Base-by-base conservation (phyloP, 1,284 basidiomycete genomes). In the Sanghuangporus baumii region DNA sequence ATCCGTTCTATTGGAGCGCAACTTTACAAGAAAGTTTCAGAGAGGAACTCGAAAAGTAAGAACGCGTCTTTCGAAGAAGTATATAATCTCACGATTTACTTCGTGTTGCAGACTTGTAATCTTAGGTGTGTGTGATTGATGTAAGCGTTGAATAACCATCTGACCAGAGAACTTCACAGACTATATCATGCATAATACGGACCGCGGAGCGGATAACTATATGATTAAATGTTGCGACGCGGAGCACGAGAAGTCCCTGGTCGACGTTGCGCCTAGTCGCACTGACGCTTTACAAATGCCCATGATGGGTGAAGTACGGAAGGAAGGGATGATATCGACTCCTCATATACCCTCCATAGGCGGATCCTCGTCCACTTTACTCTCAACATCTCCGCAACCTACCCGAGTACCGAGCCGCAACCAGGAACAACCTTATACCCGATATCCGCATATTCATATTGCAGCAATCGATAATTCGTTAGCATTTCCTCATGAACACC, bases 391-490 rank as follows among this genome's bases (percentile, higher is more conserved):
- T 31, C 55, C 63, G 9, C 52, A 38, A 18, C 60, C 55, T 4
- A 7, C 38, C 38, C 37, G 31, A 4, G 40, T 18, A 2, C 41
- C 62, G 12, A 58, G 48, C 26, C 54, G 50, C 46, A 37, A 26
- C 6, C 34, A 41, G n/a, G 52, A 46, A 23, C 54, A 26, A 46
- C 57, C 57, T n/a, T 76, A 76, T 65, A 75, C 70, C 11, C 72
- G 72, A 31, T 72, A 74, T 56, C 76, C 78, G 8, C 78, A 79
- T 61, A 86, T 92, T 36, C 92, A 93, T 70, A 89, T 94, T 55
- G 91, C 91, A 60, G 94, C 94, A 9, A 96, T 96, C 65, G 94
- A 96, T 71, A 96, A 96, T 72, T 94, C 91, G 0, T 82, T 97
- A 31, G 93, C 92, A 0, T 97, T 96, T 71, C 94, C 91, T 47